Evolutionary conservation across 78 protist species (phyloP), one percentile per base, ranked within the genome.

Genomic region (Chrysochromulina parva): DNA sequence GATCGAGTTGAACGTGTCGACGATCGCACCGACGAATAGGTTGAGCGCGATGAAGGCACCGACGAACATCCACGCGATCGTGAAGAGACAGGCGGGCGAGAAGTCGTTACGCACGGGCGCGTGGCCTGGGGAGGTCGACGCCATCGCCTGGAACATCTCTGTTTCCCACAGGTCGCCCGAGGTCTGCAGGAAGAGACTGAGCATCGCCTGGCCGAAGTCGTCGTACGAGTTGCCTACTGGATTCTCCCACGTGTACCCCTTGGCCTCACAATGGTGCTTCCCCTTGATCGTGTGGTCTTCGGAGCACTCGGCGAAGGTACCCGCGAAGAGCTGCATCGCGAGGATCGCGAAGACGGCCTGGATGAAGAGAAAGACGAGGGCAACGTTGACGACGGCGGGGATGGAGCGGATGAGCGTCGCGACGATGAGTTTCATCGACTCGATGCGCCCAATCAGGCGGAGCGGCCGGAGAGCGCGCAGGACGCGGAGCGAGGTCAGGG

Each of bases 391-490:
- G 52, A 85, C 52, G 26, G 89, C 3, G 52, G 89, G 69, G 24
- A 85, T 3, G 19, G 89, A 13, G 11, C 2, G 3, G 20, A 57
- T 1, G 4, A 85, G 59, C 26, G 89, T 2, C 20, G 0, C 1
- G 28, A 50, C 10, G 24, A 85, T 47, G 47, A 54, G 0, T 14
- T 24, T 38, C 71, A 47, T 67, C 0, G 57, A 38, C 5, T 1
- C 71, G 89, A 14, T 1, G 26, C 17, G 89, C 1, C 76, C 19
- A n/a, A 85, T 3, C 14, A 85, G 24, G 10, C 89, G 67, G 52
- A 85, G 89, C 54, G 89, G 89, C 17, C 89, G 89, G 1, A 85
- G 58, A 13, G 69, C 66, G 38, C 73, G 73, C 73, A 66, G 2
- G 24, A 58, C 24, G 7, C 62, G 62, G 62, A 58, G 62, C 62